Base-by-base conservation (phyloP, 2,329 filamentous ascomycete species). In the Ascochyta fabae region DNA sequence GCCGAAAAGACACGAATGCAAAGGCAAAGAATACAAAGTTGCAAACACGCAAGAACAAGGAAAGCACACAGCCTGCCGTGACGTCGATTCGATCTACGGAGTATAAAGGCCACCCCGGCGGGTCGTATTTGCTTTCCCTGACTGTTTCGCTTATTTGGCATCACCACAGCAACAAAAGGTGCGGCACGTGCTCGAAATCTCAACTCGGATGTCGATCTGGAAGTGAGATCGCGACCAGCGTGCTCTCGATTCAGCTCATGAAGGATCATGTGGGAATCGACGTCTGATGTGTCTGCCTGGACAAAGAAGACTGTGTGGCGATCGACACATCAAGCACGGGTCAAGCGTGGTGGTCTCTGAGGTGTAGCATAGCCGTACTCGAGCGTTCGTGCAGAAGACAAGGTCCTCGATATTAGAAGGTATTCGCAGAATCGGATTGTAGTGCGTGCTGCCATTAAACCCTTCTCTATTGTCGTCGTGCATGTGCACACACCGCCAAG, bases 11-110 rank as follows among this genome's bases (percentile, higher is more conserved):
- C 44, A 24, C 53, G 49, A 56, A 58, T 36, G 59, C 27, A 48
- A 51, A 50, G 34, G 42, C 48, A 60, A 58, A 50, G 53, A 53
- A 60, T 51, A 52, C 56, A 66, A 69, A 62, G 43, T 45, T 33
- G 62, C 56, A 64, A 57, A 55, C 63, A 59, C 66, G 65, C 65
- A 65, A 45, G 52, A 60, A 61, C 63, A 72, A 69, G 69, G 67
- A 73, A 72, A 69, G 67, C 61, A 64, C 56, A 57, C 47, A 61
- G 49, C 63, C 60, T 65, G 64, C 54, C 56, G 59, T 69, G 68
- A 69, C 66, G 69, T 71, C 64, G 68, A 62, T 59, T 65, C 60
- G 66, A 62, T 52, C 42, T 57, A 46, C 38, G 26, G 45, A 39
- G 50, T 42, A 27, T 49, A 41, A 51, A 43, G 48, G 42, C 45